A percentile compares a stretch with the other conserved stretches of the same genome.
phyloP scores from a whole-genome alignment of 805 yeast genomes.

The Metschnikowia continentalis region DNA sequence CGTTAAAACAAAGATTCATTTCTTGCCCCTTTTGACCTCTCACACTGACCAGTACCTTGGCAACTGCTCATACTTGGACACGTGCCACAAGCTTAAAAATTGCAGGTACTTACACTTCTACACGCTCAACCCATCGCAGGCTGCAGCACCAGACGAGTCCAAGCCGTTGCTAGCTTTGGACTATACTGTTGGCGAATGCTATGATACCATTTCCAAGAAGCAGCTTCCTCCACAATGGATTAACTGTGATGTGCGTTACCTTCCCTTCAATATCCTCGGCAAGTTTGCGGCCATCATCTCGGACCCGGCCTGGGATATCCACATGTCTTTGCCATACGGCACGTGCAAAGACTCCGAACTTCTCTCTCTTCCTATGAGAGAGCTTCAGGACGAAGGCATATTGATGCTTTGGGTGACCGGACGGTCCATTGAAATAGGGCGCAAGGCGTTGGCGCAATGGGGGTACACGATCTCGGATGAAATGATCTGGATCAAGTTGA shows the following conservation, averaged over 20 bases:
- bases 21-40: slow-evolving; percentile 19
- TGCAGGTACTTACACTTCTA: slow-evolving; percentile 82
- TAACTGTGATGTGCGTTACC: slow-evolving; percentile 70
- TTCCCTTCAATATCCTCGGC: slow-evolving; percentile 71
- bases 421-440: slow-evolving; percentile 83
- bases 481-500: slow-evolving; percentile 85
- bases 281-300: slow-evolving; percentile 80
- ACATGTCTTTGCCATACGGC: slow-evolving; percentile 78
- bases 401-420: slow-evolving; percentile 93
- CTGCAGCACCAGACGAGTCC: slow-evolving; percentile 1
- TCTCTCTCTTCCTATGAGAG: slow-evolving; percentile 57
- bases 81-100: slow-evolving; percentile 79
- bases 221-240: slow-evolving; percentile 75
- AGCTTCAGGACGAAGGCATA: slow-evolving; percentile 79
- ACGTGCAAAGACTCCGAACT: slow-evolving; percentile 76
- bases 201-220: slow-evolving; percentile 30
- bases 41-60: slow-evolving; percentile 73
- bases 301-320: slow-evolving; percentile 97
- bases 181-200: slow-evolving; percentile 48
- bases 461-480: slow-evolving; percentile 79
- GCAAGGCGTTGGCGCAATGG: slow-evolving; percentile 73
- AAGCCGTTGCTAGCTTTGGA: slow-evolving; percentile 25
- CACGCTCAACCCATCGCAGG: slow-evolving; percentile 39
- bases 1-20: slow-evolving; percentile 25
- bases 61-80: slow-evolving; percentile 90